Conservation (phyloP, 495 filamentous ascomycete genomes). For the Penicillium soppii region DNA sequence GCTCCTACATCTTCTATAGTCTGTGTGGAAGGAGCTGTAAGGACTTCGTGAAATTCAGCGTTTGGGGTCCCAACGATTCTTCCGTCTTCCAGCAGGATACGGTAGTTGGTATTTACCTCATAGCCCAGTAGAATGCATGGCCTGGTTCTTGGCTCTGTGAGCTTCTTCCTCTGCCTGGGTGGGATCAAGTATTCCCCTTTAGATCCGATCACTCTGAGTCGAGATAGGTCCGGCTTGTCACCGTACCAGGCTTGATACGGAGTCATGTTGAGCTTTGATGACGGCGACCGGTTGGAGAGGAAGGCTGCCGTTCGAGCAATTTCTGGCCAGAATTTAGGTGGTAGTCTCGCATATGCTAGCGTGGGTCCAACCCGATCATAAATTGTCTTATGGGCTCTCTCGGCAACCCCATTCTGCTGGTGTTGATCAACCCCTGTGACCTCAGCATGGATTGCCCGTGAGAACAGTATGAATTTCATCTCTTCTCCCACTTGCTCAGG, state of each 20-base stretch:
- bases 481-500: slow-evolving; percentile 19
- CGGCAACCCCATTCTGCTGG: slow-evolving; percentile 24
- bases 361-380: slow-evolving; percentile 14
- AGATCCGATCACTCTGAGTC: slow-evolving; percentile 21
- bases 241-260: slow-evolving; percentile 25
- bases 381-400: slow-evolving; percentile 21
- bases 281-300: slow-evolving; percentile 21
- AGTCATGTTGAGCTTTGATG: slow-evolving; percentile 21
- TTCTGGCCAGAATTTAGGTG: slow-evolving; percentile 22
- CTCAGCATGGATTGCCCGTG: slow-evolving; percentile 17
- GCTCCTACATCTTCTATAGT: slow-evolving; percentile 18
- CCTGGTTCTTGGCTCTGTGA: slow-evolving; percentile 18
- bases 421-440: slow-evolving; percentile 17
- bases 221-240: slow-evolving; percentile 24
- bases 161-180: slow-evolving; percentile 23
- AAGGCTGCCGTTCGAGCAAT: slow-evolving; percentile 19
- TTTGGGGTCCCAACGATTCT: slow-evolving; percentile 21
- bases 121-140: slow-evolving; percentile 22
- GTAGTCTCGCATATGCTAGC: slow-evolving; percentile 15
- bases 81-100: slow-evolving; percentile 22
- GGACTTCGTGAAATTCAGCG: slow-evolving; percentile 18
- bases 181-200: slow-evolving; percentile 17
- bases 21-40: slow-evolving; percentile 20
- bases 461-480: slow-evolving; percentile 20
- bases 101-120: slow-evolving; percentile 24